These are phyloP conservation scores for Fusarium sp. DNA, from an alignment of 2,329 filamentous ascomycete genomes.

Conservation along the genomic window DNA sequence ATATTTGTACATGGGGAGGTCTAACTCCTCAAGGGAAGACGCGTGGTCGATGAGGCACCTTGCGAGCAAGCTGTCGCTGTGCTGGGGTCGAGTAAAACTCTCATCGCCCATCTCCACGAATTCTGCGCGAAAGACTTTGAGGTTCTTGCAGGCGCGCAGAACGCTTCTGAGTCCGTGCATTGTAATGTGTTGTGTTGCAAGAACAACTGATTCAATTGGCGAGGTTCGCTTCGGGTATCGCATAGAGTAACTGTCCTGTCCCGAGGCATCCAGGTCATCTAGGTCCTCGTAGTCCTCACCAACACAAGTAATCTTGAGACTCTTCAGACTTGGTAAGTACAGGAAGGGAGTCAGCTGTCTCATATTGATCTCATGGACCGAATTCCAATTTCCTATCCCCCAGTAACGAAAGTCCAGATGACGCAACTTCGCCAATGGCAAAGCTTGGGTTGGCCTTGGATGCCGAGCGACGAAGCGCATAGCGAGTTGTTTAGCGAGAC, in stretches of 20 bases:
- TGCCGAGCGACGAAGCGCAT: neutral
- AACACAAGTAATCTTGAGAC: neutral
- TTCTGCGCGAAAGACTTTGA: neutral
- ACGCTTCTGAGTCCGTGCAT: neutral
- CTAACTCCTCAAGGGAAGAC: neutral
- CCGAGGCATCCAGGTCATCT: neutral
- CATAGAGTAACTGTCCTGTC: neutral
- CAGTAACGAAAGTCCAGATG: neutral
- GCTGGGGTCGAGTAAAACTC: accelerated
- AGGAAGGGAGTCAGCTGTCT: neutral
- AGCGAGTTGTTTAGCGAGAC: neutral
- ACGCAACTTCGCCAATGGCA: neutral
- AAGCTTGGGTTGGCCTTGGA: accelerated
- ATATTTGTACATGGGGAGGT: neutral
- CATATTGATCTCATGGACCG: neutral
- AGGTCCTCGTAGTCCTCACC: neutral
- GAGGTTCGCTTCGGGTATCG: neutral
- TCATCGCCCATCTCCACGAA: neutral
- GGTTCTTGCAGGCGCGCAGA: neutral
- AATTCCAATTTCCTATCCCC: neutral
- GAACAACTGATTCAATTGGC: neutral
- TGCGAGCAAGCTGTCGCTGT: neutral
- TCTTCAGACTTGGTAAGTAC: neutral
- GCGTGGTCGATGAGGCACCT: neutral
- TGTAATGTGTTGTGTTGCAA: neutral